phyloP scores from a whole-genome alignment of 805 yeast species.

The Priceomyces melissophilus region DNA sequence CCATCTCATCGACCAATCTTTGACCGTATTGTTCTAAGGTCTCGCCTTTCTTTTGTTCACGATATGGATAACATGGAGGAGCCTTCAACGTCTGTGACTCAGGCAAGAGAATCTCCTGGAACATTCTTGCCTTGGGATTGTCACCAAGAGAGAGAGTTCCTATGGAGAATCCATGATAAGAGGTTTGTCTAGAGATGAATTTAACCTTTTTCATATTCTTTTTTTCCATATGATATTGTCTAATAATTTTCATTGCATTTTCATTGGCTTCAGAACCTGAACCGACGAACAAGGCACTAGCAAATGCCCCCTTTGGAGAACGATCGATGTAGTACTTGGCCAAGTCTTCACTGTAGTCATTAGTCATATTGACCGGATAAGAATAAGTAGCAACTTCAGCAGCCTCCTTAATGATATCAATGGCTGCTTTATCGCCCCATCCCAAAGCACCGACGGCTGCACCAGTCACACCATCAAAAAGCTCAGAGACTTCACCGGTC shows the following conservation, averaged over 20 bases:
- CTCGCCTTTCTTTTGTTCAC: conserved; percentile 23
- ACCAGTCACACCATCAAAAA: conserved; percentile 26
- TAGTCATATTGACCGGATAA: conserved; percentile 21
- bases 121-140: conserved; percentile 15
- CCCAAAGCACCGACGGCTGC: conserved; percentile 35
- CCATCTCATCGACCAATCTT: conserved; percentile 20
- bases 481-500: conserved; percentile 28
- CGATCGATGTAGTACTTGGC: conserved; percentile 28
- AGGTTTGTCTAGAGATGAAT: conserved; percentile 21
- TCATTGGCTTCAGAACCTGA: conserved; percentile 32
- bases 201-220: conserved; percentile 21
- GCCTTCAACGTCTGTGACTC: conserved; percentile 16
- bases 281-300: conserved; percentile 37
- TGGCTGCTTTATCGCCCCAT: conserved; percentile 25
- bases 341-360: conserved; percentile 21
- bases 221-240: conserved; percentile 24
- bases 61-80: conserved; percentile 25
- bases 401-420: conserved; percentile 18
- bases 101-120: conserved; percentile 20
- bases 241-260: conserved; percentile 23
- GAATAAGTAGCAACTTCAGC: conserved; percentile 20
- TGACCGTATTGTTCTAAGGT: conserved; percentile 18
- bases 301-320: conserved; percentile 44
- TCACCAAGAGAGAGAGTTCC: conserved; percentile 23
- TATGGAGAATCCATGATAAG: conserved; percentile 28